Evolutionary conservation across 192 early-diverging fungal genomes (phyloP).

Genomic region (Backusella macrospora): DNA sequence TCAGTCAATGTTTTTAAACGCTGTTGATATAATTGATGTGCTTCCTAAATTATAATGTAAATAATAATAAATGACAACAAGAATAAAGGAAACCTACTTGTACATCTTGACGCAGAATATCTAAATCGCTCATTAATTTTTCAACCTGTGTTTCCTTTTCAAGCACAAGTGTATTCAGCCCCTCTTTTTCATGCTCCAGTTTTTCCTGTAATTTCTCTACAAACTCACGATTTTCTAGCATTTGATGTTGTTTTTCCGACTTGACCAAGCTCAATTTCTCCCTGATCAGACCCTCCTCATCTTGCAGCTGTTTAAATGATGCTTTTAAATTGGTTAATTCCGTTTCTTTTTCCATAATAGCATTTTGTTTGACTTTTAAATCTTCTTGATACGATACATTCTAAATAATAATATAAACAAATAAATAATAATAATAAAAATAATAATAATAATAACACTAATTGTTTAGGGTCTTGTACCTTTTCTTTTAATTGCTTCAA

Average conservation of each 20-base stretch:
- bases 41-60: neutral
- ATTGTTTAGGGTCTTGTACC: neutral
- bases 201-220: conserved; percentile 8
- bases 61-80: too few relatives aligned
- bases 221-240: neutral
- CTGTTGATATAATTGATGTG: neutral
- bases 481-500: conserved; percentile 14
- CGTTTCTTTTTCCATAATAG: conserved; percentile 1
- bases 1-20: neutral
- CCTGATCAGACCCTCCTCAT: neutral
- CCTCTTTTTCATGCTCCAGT: conserved; percentile 13
- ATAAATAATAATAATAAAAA: neutral
- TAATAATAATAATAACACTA: neutral
- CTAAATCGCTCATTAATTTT: conserved; percentile 2
- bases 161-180: neutral
- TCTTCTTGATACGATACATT: conserved; percentile 13
- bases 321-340: conserved; percentile 11
- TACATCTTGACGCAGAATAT: neutral
- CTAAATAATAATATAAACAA: conserved; percentile 7
- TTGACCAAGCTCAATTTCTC: neutral
- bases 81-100: neutral
- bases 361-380: conserved; percentile 9
- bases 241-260: neutral
- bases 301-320: conserved; percentile 5
- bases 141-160: neutral